Evolutionary conservation across 495 filamentous ascomycete species (phyloP).

Genomic region (Cudoniella acicularis): DNA sequence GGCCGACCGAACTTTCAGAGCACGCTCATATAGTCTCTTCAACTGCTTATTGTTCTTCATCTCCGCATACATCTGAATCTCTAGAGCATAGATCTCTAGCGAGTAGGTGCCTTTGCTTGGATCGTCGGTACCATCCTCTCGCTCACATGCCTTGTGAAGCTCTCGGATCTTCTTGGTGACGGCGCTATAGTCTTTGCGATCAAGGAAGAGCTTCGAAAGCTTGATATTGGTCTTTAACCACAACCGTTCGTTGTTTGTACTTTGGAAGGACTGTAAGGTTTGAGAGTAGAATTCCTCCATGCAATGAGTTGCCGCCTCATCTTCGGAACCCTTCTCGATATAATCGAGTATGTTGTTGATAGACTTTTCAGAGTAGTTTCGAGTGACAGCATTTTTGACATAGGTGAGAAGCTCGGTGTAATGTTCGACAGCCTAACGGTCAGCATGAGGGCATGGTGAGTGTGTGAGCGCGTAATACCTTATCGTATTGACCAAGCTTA

Average conservation of each 20-base stretch:
- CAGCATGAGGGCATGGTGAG: not conserved
- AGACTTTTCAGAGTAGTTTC: slow-evolving; percentile 98
- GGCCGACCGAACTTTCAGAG: slow-evolving; percentile 85
- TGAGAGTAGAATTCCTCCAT: slow-evolving; percentile 96
- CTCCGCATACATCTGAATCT: slow-evolving; percentile 98
- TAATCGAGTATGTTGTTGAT: slow-evolving; percentile 99
- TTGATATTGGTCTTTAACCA: slow-evolving; percentile 99
- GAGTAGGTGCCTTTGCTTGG: slow-evolving; percentile 95
- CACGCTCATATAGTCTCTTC: slow-evolving; percentile 87
- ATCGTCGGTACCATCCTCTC: slow-evolving; percentile 86
- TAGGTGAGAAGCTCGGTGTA: slow-evolving; percentile 95
- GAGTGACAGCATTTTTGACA: slow-evolving; percentile 92
- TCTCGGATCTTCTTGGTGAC: slow-evolving; percentile 82
- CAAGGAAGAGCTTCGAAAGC: slow-evolving; percentile 83
- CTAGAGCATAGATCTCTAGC: slow-evolving; percentile 91
- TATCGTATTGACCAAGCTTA: slow-evolving; percentile 75
- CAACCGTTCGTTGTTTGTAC: slow-evolving; percentile 93
- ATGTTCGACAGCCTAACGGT: slow-evolving; percentile 81
- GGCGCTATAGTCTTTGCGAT: slow-evolving; percentile 80
- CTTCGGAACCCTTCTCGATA: slow-evolving; percentile 80
- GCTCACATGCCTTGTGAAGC: slow-evolving; percentile 85
- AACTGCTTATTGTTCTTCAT: slow-evolving; percentile 96
- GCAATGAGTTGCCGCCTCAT: slow-evolving; percentile 71
- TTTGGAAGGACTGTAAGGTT: slow-evolving; percentile 91
- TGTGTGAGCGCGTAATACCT: slow-evolving; percentile 47